Evolutionary conservation across 352 stramenopile genomes (phyloP).

Genomic region (Globisporangium perplexum): DNA sequence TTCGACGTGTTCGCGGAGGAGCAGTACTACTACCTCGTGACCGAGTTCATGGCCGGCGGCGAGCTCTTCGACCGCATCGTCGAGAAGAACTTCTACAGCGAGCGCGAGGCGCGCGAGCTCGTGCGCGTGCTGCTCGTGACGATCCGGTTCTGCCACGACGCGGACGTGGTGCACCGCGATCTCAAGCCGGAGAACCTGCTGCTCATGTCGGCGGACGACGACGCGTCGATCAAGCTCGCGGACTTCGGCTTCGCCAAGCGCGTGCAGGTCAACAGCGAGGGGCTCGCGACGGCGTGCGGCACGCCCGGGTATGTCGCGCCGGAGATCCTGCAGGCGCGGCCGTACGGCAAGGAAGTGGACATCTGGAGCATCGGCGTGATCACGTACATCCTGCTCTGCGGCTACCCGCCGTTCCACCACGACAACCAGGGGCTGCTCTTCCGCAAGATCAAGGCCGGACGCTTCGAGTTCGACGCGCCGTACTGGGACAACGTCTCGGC

Average conservation of each 20-base stretch:
- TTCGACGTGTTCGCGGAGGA: conserved; percentile 90
- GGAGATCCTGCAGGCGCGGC: conserved; percentile 69
- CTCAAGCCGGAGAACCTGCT: conserved; percentile 97
- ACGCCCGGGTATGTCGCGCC: conserved; percentile 80
- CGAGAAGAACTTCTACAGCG: conserved; percentile 84
- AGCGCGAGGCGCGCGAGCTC: conserved; percentile 72
- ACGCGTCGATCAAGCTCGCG: conserved; percentile 78
- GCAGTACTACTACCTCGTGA: conserved; percentile 96
- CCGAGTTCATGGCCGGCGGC: conserved; percentile 91
- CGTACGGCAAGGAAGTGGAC: conserved; percentile 78
- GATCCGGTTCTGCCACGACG: conserved; percentile 83
- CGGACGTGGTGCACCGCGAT: conserved; percentile 90
- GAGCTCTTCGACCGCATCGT: conserved; percentile 87
- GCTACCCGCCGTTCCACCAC: conserved; percentile 86
- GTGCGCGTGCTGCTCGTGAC: conserved; percentile 76
- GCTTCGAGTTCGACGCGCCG: conserved; percentile 72
- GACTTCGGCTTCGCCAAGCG: conserved; percentile 85
- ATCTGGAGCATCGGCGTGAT: conserved; percentile 91
- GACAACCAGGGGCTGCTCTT: conserved; percentile 90
- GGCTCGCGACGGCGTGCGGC: conserved; percentile 58
- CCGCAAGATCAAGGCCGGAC: conserved; percentile 59
- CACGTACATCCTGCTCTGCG: conserved; percentile 84
- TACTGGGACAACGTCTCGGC: conserved; percentile 76
- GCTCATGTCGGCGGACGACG: conserved; percentile 60
- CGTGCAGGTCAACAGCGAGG: conserved; percentile 44